A percentile compares a stretch with the other conserved stretches of the same genome.
phyloP scores from a whole-genome alignment of 768 basidiomycete species.

The Leccinum obscurum region DNA sequence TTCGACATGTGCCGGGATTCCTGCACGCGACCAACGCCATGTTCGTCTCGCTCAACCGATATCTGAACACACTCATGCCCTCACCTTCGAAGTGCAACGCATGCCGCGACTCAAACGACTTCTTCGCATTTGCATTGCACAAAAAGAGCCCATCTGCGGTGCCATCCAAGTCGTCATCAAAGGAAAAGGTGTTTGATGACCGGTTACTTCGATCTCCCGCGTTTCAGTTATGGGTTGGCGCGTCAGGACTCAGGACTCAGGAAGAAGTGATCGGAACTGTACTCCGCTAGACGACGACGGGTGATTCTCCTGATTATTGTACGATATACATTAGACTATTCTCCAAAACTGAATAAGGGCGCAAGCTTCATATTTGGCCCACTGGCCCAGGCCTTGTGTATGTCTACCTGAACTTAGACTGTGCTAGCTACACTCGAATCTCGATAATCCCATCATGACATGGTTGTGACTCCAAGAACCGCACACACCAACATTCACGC shows the following conservation, averaged over 20 bases:
- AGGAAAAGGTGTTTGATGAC: slow-evolving; percentile 74
- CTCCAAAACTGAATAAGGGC: no score
- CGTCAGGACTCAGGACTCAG: slow-evolving; percentile 55
- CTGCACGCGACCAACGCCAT: slow-evolving; percentile 82
- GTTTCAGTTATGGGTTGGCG: slow-evolving; percentile 79
- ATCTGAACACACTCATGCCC: slow-evolving; percentile 86
- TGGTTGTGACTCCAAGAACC: no score
- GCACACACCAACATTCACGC: no score
- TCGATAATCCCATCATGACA: no score
- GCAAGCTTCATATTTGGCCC: no score
- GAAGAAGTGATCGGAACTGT: slow-evolving; percentile 63
- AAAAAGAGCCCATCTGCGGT: slow-evolving; percentile 68
- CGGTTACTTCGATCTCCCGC: slow-evolving; percentile 72
- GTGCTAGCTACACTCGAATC: no score
- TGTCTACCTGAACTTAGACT: no score
- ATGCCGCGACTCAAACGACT: slow-evolving; percentile 50
- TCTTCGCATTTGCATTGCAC: slow-evolving; percentile 71
- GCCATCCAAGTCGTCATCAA: slow-evolving; percentile 68
- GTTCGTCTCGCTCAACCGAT: slow-evolving; percentile 86
- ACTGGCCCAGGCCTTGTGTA: no score
- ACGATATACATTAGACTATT: no score
- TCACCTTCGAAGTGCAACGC: slow-evolving; percentile 50
- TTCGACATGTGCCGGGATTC: slow-evolving; percentile 78
- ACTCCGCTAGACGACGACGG: no score
- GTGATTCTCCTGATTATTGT: no score